Evolutionary conservation across 352 stramenopile species (phyloP).

Genomic region (Pythium aphanidermatum): DNA sequence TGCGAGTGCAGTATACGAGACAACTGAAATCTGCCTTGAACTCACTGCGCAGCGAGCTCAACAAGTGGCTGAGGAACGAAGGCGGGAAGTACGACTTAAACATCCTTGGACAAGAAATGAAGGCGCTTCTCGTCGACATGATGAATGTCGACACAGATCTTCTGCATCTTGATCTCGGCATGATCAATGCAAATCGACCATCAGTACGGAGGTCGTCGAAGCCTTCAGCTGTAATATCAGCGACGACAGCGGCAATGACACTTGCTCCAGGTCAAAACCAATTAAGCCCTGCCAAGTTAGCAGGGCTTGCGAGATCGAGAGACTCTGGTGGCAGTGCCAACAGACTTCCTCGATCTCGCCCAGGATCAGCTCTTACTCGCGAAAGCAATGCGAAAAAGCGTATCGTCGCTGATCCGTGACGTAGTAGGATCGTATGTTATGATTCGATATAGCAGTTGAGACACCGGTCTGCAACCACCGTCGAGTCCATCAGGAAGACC

Average conservation of each 20-base stretch:
- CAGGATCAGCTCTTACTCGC: constrained; percentile 26
- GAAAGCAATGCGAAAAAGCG: constrained; percentile 27
- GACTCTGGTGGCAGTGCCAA: no score
- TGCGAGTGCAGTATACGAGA: constrained; percentile 66
- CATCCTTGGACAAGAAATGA: constrained; percentile 67
- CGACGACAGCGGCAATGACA: neutral
- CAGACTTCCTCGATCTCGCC: constrained; percentile 25
- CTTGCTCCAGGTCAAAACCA: neutral
- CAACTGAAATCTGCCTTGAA: constrained; percentile 55
- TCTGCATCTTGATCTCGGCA: constrained; percentile 75
- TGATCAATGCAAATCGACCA: constrained; percentile 28
- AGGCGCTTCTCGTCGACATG: constrained; percentile 69
- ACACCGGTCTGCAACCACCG: no score
- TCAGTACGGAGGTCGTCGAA: constrained; percentile 29
- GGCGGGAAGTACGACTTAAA: constrained; percentile 63
- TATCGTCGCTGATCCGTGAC: constrained; percentile 25
- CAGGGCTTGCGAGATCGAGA: no score
- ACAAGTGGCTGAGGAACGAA: constrained; percentile 70
- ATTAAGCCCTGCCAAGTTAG: neutral
- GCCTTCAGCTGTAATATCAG: constrained; percentile 1
- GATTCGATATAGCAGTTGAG: no score
- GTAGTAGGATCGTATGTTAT: no score
- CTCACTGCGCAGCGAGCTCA: constrained; percentile 51
- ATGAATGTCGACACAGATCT: constrained; percentile 77
- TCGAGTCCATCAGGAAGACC: no score